Conservation (phyloP, 306 rosid genomes). For the Cucumis melo region DNA sequence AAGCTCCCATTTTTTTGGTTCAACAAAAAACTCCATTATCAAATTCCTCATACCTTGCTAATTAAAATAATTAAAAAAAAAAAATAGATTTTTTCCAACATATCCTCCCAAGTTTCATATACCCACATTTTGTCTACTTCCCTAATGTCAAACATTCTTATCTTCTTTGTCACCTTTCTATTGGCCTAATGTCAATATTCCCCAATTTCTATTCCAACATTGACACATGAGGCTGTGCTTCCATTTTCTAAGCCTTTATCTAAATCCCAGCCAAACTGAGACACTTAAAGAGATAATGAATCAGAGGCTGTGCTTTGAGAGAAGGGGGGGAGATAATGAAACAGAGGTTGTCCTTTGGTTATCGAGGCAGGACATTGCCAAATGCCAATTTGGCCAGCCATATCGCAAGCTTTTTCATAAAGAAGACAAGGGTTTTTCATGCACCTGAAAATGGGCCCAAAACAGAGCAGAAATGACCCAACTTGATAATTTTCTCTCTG, state of each 20-base stretch:
- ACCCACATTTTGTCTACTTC: constrained; percentile 3
- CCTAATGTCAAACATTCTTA: constrained; percentile 2
- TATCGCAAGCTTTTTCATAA: not conserved
- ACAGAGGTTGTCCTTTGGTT: not conserved
- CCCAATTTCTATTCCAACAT: not conserved
- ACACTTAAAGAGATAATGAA: not conserved
- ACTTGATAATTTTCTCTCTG: not conserved
- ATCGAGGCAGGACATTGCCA: not conserved
- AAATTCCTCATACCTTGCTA: not conserved
- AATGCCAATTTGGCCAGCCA: not conserved
- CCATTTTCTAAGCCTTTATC: constrained; percentile 1
- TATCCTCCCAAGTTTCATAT: not conserved
- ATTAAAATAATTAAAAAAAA: not conserved
- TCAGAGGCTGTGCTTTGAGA: not conserved
- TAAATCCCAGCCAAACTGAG: not conserved
- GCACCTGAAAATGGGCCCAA: not conserved
- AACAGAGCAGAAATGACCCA: not conserved
- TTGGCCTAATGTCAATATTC: not conserved
- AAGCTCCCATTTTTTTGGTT: not conserved
- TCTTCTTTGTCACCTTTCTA: not conserved
- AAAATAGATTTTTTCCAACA: not conserved
- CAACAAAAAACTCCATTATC: not conserved
- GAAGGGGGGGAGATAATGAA: not conserved
- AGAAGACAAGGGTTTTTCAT: not conserved
- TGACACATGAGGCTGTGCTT: constrained; percentile 5